These are phyloP conservation scores for Prunus davidiana DNA, from an alignment of 306 rosid species.

Conservation along the genomic window DNA sequence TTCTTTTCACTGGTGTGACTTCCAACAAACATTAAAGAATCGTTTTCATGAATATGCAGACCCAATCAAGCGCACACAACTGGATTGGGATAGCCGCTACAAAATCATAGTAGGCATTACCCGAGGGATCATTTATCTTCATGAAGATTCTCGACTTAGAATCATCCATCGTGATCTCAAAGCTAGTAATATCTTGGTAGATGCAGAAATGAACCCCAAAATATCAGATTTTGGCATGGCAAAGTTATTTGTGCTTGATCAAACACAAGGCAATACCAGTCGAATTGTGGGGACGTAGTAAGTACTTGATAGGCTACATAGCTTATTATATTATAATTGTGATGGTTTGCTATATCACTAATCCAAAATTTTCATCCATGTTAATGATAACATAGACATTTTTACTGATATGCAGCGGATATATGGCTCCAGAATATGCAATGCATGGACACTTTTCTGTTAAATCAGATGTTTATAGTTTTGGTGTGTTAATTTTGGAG, in stretches of 20 bases:
- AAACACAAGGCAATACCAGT: constrained; percentile 6
- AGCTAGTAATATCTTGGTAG: constrained; percentile 18
- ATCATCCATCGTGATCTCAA: constrained; percentile 9
- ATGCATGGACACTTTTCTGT: not conserved
- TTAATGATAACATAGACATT: not conserved
- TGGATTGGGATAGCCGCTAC: constrained; percentile 12
- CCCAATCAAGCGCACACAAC: not conserved
- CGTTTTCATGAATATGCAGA: constrained; percentile 5
- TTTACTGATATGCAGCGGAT: not conserved
- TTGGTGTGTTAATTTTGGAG: not conserved
- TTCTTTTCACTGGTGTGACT: not conserved
- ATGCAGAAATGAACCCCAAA: constrained; percentile 24
- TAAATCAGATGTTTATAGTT: not conserved
- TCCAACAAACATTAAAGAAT: not conserved
- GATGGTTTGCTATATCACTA: not conserved
- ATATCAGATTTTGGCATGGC: constrained; percentile 27
- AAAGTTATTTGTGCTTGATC: constrained; percentile 1
- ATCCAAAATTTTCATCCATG: not conserved
- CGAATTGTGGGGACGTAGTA: constrained; percentile 28
- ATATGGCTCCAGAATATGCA: not conserved
- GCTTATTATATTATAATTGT: not conserved
- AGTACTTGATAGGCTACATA: not conserved
- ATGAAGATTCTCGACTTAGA: constrained; percentile 21
- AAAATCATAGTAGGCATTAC: constrained; percentile 18
- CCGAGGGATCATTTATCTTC: constrained; percentile 22